phyloP scores from a whole-genome alignment of 768 basidiomycete genomes.

The Chalciporus sphaerocephalus region DNA sequence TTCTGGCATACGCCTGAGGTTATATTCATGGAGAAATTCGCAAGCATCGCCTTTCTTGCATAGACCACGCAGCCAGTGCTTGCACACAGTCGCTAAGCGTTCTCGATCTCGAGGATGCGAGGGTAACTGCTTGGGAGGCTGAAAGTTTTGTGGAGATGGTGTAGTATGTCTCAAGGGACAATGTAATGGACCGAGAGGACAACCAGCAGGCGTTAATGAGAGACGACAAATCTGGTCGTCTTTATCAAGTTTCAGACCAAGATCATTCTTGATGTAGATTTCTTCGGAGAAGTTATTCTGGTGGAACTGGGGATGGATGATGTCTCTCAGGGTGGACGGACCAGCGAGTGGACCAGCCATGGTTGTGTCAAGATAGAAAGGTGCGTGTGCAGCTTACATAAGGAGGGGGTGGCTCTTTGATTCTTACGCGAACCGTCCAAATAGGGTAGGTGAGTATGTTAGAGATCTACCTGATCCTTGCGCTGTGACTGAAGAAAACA shows the following conservation, averaged over 20 bases:
- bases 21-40: slow-evolving; percentile 99
- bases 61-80: slow-evolving; percentile 96
- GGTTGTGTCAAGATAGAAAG: slow-evolving; percentile 25
- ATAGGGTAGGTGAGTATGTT: slow-evolving; percentile 5
- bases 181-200: slow-evolving; percentile 85
- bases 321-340: slow-evolving; percentile 58
- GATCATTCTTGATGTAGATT: slow-evolving; percentile 71
- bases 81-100: slow-evolving; percentile 89
- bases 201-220: slow-evolving; percentile 74
- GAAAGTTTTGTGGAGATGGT: slow-evolving; percentile 86
- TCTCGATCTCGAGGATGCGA: slow-evolving; percentile 81
- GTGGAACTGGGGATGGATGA: slow-evolving; percentile 88
- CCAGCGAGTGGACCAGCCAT: slow-evolving; percentile 50
- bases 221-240: slow-evolving; percentile 94
- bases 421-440: neutral
- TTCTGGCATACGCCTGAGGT: slow-evolving; percentile 95
- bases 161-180: slow-evolving; percentile 91
- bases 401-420: neutral
- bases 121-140: slow-evolving; percentile 77
- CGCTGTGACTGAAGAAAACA: neutral
- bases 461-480: neutral
- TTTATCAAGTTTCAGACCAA: slow-evolving; percentile 87
- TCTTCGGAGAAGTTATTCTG: slow-evolving; percentile 88
- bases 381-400: slow-evolving; percentile 7
- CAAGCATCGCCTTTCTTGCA: slow-evolving; percentile 98